Evolutionary conservation across 768 basidiomycete genomes (phyloP).

Genomic region (Scleroderma bovista): DNA sequence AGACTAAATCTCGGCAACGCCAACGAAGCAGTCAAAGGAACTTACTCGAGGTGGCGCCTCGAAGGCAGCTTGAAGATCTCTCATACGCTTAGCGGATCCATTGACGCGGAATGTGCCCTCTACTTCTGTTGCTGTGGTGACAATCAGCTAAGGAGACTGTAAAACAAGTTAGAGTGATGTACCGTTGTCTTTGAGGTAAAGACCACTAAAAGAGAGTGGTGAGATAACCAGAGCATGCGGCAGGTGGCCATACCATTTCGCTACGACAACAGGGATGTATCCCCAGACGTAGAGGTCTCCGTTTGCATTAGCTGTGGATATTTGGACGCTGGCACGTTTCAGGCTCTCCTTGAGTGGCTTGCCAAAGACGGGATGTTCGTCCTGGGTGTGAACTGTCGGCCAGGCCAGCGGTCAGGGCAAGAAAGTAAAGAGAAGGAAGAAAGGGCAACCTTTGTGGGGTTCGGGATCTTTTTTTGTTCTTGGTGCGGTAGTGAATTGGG

Average conservation of each 20-base stretch:
- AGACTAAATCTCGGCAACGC: constrained; percentile 1
- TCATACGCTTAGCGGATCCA: constrained; percentile 94
- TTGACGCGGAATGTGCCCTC: constrained; percentile 93
- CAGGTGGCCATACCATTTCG: constrained; percentile 72
- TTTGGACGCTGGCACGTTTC: constrained; percentile 85
- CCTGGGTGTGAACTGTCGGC: constrained; percentile 24
- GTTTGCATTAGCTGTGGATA: constrained; percentile 79
- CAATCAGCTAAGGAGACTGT: not conserved
- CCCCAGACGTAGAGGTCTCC: constrained; percentile 90
- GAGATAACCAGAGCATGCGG: not conserved
- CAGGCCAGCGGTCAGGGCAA: not conserved
- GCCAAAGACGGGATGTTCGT: constrained; percentile 67
- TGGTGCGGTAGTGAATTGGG: constrained; percentile 63
- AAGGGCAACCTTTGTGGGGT: constrained; percentile 35
- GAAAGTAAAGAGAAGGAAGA: not conserved
- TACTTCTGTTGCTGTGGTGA: constrained; percentile 70
- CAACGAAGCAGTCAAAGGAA: not conserved
- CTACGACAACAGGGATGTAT: constrained; percentile 94
- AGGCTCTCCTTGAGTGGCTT: constrained; percentile 80
- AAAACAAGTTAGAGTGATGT: constrained; percentile 10
- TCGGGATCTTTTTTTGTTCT: constrained; percentile 53
- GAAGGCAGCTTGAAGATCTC: constrained; percentile 87
- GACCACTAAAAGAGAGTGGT: constrained; percentile 48
- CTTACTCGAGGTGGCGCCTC: constrained; percentile 82
- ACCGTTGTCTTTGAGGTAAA: constrained; percentile 95